phyloP scores from a whole-genome alignment of 108 stramenopile genomes.

The Cyclotella choctawhatcheeana region DNA sequence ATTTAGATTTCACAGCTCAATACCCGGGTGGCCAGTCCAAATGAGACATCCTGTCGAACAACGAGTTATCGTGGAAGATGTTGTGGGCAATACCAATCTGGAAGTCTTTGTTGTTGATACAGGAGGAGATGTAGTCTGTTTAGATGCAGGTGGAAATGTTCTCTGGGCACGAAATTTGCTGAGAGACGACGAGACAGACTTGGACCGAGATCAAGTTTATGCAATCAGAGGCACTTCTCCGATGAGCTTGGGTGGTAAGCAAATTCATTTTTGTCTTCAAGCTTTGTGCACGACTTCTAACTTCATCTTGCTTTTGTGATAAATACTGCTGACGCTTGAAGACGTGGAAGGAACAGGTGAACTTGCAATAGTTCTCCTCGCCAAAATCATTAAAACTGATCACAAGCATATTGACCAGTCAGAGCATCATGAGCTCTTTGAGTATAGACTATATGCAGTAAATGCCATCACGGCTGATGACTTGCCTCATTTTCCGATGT shows the following conservation, averaged over 20 bases:
- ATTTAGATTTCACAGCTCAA: slow-evolving; percentile 40
- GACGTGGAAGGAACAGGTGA: slow-evolving; percentile 80
- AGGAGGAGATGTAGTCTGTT: slow-evolving; percentile 72
- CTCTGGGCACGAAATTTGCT: slow-evolving; percentile 78
- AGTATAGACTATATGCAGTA: slow-evolving; percentile 67
- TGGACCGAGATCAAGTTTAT: slow-evolving; percentile 27
- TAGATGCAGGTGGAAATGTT: slow-evolving; percentile 63
- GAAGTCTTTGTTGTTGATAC: slow-evolving; percentile 82
- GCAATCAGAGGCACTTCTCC: slow-evolving; percentile 63
- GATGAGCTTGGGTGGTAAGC: slow-evolving; percentile 62
- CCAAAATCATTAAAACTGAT: slow-evolving; percentile 41
- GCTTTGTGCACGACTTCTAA: not conserved
- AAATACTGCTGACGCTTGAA: not conserved
- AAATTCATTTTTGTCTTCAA: not conserved
- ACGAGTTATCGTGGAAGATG: slow-evolving; percentile 77
- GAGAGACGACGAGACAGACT: slow-evolving; percentile 30
- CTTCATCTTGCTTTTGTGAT: not conserved
- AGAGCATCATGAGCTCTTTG: slow-evolving; percentile 38
- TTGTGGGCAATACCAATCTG: slow-evolving; percentile 74
- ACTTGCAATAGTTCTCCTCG: slow-evolving; percentile 64
- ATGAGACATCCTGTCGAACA: slow-evolving; percentile 71
- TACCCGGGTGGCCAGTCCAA: slow-evolving; percentile 75
- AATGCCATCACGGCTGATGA: slow-evolving; percentile 70
- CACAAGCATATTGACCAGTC: slow-evolving; percentile 30
- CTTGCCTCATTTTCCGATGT: slow-evolving; percentile 63